Percentiles rank a stretch among this genome's conserved stretches.
These are phyloP conservation scores for Pezicula radicicola DNA, from an alignment of 2,329 filamentous ascomycete species.

Conservation along the genomic window DNA sequence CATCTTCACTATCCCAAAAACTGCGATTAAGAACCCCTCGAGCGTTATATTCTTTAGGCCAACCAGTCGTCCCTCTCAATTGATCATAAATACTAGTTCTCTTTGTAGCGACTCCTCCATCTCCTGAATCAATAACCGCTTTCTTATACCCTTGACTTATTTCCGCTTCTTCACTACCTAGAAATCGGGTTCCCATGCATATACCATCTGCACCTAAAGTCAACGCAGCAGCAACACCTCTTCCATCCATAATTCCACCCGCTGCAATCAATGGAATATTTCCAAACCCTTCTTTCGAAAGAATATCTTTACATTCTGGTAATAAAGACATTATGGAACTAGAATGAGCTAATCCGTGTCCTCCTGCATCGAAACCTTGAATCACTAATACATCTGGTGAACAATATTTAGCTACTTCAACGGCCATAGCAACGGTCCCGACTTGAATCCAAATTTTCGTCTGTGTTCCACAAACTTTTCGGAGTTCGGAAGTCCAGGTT, in stretches of 20 bases:
- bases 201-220: constrained; percentile 36
- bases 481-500: constrained; percentile 26
- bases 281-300: constrained; percentile 17
- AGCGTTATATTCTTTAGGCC: constrained; percentile 55
- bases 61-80: constrained; percentile 51
- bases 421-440: constrained; percentile 25
- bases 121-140: constrained; percentile 40
- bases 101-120: constrained; percentile 49
- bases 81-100: constrained; percentile 48
- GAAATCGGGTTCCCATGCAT: constrained; percentile 47
- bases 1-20: constrained; percentile 37
- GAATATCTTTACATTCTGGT: constrained; percentile 30
- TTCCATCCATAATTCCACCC: constrained; percentile 33
- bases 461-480: constrained; percentile 14
- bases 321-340: constrained; percentile 31
- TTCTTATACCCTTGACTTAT: constrained; percentile 43
- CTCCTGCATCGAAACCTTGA: constrained; percentile 34
- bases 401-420: constrained; percentile 17
- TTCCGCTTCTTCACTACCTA: constrained; percentile 42
- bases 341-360: constrained; percentile 29
- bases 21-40: constrained; percentile 56
- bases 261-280: constrained; percentile 29
- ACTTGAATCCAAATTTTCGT: constrained; percentile 34
- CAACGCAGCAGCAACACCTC: constrained; percentile 32
- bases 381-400: constrained; percentile 31